phyloP scores from a whole-genome alignment of 1,284 basidiomycete genomes.

The Neonothopanus nambi region DNA sequence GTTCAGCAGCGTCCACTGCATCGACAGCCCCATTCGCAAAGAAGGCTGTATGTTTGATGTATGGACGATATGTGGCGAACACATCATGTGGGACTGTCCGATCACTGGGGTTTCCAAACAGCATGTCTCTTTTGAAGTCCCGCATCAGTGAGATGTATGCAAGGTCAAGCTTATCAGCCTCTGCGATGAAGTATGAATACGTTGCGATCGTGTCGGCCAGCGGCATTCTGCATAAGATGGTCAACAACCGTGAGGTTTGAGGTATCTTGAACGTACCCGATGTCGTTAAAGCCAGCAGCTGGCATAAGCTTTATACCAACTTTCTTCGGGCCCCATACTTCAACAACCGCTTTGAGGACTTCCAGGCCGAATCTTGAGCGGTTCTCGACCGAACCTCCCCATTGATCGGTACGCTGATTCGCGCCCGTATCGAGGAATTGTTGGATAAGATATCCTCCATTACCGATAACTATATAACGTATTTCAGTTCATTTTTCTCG shows the following conservation, averaged over 20 bases:
- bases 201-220: conserved; percentile 25
- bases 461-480: conserved; percentile 22
- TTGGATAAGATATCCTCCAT: conserved; percentile 42
- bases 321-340: conserved; percentile 41
- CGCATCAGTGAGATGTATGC: conserved; percentile 19
- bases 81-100: conserved; percentile 28
- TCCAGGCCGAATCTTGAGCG: conserved; percentile 43
- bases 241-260: neutral
- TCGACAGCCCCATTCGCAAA: conserved; percentile 25
- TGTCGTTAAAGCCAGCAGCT: conserved; percentile 33
- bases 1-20: conserved; percentile 22
- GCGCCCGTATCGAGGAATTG: conserved; percentile 44
- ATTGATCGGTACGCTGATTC: conserved; percentile 50
- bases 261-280: conserved; percentile 21
- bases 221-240: conserved; percentile 7
- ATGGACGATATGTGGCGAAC: conserved; percentile 23
- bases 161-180: conserved; percentile 21
- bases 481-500: neutral
- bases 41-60: conserved; percentile 20
- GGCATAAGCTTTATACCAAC: conserved; percentile 43
- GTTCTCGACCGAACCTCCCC: conserved; percentile 48
- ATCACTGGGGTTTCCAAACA: neutral
- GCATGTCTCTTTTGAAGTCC: neutral
- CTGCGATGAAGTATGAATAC: conserved; percentile 21
- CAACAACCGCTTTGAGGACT: conserved; percentile 34